Base-by-base conservation (phyloP, 2,329 filamentous ascomycete species). In the Hymenoscyphus fraxineus region DNA sequence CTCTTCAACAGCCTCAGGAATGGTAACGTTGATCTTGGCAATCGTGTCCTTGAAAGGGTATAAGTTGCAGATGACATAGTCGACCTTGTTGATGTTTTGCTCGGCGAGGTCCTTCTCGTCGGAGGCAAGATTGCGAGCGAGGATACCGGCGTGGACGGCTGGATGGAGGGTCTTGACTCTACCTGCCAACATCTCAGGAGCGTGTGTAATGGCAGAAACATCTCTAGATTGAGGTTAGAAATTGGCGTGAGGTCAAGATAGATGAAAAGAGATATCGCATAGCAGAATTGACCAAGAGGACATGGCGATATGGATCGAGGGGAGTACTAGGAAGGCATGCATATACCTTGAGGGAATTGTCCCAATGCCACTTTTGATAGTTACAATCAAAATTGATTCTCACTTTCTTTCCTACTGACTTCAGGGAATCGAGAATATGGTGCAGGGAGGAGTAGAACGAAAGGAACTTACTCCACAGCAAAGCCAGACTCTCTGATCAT, bases 11-110 rank as follows among this genome's bases (percentile, higher is more conserved):
- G 95, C 95, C 81, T 99, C 94, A 60, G 92, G 88, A 68, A 99
- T 91, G 67, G 94, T 98, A 74, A 99, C 95, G 75, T 97, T 96
- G 82, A 96, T 88, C 84, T 97, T 96, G 73, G 93, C 90, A 72
- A 99, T 88, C 39, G 95, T 99, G 77, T 98, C 93, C 83, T 97
- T 97, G 88, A 99, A 99, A 13, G 95, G 95, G 80, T 99, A 98
- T 63, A 99, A 85, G 81, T 99, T 99, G 89, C 95, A 98, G 77
- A 99, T 90, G 73, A 97, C 92, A 73, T 89, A 96, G 84, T 96
- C 92, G 66, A 97, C 92, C 81, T 96, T 96, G 81, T 91, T 85
- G 77, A 97, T 97, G 80, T 93, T 95, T 81, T 96, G 92, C 78
- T 95, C 91, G 60, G 92, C 92, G 59, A 99, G 88, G 76, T 99